Percentiles rank a stretch among this genome's conserved stretches.
phyloP scores from a whole-genome alignment of 352 stramenopile species.

The Globisporangium heterothallicum region DNA sequence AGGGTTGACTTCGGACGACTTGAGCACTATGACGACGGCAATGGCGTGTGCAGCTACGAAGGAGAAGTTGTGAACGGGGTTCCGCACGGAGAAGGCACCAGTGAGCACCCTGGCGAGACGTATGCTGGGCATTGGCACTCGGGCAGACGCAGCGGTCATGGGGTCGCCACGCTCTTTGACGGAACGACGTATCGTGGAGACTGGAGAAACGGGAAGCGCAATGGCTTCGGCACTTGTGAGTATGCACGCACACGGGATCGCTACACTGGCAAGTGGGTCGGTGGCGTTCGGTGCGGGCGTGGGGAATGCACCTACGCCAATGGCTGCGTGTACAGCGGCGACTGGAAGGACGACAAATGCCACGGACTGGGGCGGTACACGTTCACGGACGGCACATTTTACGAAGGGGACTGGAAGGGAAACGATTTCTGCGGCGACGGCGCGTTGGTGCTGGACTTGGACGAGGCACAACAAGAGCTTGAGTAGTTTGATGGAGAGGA shows the following conservation, averaged over 20 bases:
- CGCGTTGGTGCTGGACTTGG: constrained; percentile 48
- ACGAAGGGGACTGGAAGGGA: constrained; percentile 76
- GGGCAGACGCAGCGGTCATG: constrained; percentile 47
- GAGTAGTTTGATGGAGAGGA: too few species aligned
- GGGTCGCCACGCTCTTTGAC: constrained; percentile 47
- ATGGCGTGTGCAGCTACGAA: constrained; percentile 40
- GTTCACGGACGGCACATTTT: constrained; percentile 74
- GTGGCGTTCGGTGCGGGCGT: constrained; percentile 56
- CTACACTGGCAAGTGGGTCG: constrained; percentile 87
- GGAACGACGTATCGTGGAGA: constrained; percentile 81
- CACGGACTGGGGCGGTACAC: constrained; percentile 74
- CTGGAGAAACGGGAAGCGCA: constrained; percentile 79
- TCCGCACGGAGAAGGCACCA: constrained; percentile 56
- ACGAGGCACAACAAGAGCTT: constrained; percentile 17
- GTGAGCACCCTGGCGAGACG: constrained; percentile 32
- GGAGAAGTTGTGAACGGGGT: constrained; percentile 33
- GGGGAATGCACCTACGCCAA: constrained; percentile 57
- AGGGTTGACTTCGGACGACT: constrained; percentile 20
- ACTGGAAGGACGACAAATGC: constrained; percentile 75
- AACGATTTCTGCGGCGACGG: constrained; percentile 72
- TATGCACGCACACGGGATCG: constrained; percentile 48
- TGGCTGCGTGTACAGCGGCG: constrained; percentile 69
- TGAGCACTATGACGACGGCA: constrained; percentile 49
- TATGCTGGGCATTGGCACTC: constrained; percentile 47
- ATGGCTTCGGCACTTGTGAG: constrained; percentile 70